These are phyloP conservation scores for Coniochaeta sp. DNA, from an alignment of 2,329 filamentous ascomycete genomes.

Conservation along the genomic window DNA sequence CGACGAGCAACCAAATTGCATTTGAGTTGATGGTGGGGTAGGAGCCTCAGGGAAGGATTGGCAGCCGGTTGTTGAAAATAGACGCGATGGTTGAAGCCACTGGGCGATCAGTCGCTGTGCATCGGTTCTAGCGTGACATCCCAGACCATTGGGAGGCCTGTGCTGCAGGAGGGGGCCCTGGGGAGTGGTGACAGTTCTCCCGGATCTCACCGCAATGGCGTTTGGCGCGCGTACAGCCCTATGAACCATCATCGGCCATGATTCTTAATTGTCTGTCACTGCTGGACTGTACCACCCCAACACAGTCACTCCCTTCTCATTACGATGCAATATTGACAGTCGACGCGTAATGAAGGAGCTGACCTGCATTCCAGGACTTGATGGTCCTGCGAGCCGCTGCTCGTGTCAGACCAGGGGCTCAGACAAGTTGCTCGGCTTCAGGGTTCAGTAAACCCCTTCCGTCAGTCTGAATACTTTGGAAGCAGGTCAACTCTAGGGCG, in stretches of 20 bases:
- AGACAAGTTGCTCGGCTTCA: background rate
- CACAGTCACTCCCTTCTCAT: background rate
- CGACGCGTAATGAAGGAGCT: background rate
- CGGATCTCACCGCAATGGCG: background rate
- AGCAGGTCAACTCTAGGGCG: too few species aligned
- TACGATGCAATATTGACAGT: background rate
- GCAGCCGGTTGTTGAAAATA: background rate
- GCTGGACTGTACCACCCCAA: background rate
- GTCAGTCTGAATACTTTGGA: too few species aligned
- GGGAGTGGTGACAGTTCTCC: background rate
- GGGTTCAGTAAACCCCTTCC: too few species aligned
- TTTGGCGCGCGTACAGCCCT: background rate
- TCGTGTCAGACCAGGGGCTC: background rate
- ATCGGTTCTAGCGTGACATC: background rate
- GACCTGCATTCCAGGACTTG: background rate
- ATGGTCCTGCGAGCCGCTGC: background rate
- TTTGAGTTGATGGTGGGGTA: background rate
- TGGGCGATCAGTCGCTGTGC: conserved; percentile 1
- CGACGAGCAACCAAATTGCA: background rate
- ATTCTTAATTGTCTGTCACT: background rate
- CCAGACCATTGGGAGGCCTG: background rate
- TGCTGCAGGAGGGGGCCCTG: background rate
- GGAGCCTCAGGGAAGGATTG: background rate
- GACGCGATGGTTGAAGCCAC: background rate
- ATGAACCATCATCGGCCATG: background rate